Conservation (phyloP, 2,329 filamentous ascomycete genomes). For the Clonostachys byssicola region DNA sequence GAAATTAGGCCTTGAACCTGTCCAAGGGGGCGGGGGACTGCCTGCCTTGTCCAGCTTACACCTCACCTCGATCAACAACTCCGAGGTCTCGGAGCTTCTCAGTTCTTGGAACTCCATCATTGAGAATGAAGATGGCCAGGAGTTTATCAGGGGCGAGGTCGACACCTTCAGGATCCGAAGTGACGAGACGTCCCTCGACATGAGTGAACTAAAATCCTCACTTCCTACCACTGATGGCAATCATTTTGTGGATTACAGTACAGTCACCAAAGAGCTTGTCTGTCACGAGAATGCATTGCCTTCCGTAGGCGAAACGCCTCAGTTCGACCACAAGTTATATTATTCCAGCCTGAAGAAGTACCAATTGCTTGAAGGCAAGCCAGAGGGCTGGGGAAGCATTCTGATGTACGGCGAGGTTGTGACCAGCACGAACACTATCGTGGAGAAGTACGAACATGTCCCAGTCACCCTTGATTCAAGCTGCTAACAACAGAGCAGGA, state of each 20-base stretch:
- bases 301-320: slow-evolving; percentile 68
- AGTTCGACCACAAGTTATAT: slow-evolving; percentile 80
- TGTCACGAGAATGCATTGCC: slow-evolving; percentile 68
- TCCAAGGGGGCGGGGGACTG: slow-evolving; percentile 52
- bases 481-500: slow-evolving; percentile 40
- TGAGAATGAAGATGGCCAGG: slow-evolving; percentile 58
- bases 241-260: slow-evolving; percentile 70
- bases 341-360: slow-evolving; percentile 70
- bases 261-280: slow-evolving; percentile 68
- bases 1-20: slow-evolving; percentile 76
- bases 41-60: slow-evolving; percentile 81
- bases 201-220: slow-evolving; percentile 49
- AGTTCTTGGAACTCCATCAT: slow-evolving; percentile 64
- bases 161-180: slow-evolving; percentile 80
- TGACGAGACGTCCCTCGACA: slow-evolving; percentile 54
- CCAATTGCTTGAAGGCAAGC: slow-evolving; percentile 40
- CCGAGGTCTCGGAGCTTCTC: slow-evolving; percentile 65
- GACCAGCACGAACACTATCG: slow-evolving; percentile 88
- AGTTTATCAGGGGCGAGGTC: slow-evolving; percentile 74
- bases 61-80: slow-evolving; percentile 65
- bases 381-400: slow-evolving; percentile 65
- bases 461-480: background rate
- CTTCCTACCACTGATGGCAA: slow-evolving; percentile 37
- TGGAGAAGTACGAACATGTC: slow-evolving; percentile 65
- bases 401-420: slow-evolving; percentile 88